Conservation (phyloP, 1,284 basidiomycete genomes). For the Psilocybe mexicana region DNA sequence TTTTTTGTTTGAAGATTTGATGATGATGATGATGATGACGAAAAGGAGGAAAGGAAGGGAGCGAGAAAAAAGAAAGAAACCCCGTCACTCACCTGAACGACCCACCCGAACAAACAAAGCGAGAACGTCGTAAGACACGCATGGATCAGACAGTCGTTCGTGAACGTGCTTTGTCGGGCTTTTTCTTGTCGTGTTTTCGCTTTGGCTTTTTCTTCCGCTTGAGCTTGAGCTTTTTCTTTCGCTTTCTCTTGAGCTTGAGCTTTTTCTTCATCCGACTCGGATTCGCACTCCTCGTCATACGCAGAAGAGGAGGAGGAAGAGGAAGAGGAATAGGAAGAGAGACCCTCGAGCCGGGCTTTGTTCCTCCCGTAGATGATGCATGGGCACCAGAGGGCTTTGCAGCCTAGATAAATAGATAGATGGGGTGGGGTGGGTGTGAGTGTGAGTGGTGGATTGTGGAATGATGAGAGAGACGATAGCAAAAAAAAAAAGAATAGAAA, state of each 20-base stretch:
- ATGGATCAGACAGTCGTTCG: constrained; percentile 19
- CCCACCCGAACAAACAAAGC: constrained; percentile 19
- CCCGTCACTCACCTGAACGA: constrained; percentile 5
- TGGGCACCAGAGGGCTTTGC: constrained; percentile 32
- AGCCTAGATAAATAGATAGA: constrained; percentile 12
- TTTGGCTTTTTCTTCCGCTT: too few relatives aligned
- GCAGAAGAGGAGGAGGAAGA: constrained; percentile 31
- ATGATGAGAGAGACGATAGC: too few relatives aligned
- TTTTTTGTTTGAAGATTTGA: too few relatives aligned
- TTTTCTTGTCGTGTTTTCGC: too few relatives aligned
- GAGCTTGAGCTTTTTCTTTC: too few relatives aligned
- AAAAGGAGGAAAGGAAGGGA: too few relatives aligned
- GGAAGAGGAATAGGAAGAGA: neutral
- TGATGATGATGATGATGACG: too few relatives aligned
- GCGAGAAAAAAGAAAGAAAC: neutral
- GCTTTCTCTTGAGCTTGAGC: too few relatives aligned
- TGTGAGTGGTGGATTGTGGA: too few relatives aligned
- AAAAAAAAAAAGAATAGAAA: too few relatives aligned
- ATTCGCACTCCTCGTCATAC: neutral
- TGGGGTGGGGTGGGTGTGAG: too few relatives aligned
- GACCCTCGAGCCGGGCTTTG: constrained; percentile 33
- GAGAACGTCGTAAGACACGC: constrained; percentile 11
- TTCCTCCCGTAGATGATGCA: constrained; percentile 38
- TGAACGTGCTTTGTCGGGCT: constrained; percentile 15
- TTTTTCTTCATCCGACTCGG: too few relatives aligned